Evolutionary conservation across 1,284 basidiomycete genomes (phyloP).

Genomic region (Volvariella volvacea): DNA sequence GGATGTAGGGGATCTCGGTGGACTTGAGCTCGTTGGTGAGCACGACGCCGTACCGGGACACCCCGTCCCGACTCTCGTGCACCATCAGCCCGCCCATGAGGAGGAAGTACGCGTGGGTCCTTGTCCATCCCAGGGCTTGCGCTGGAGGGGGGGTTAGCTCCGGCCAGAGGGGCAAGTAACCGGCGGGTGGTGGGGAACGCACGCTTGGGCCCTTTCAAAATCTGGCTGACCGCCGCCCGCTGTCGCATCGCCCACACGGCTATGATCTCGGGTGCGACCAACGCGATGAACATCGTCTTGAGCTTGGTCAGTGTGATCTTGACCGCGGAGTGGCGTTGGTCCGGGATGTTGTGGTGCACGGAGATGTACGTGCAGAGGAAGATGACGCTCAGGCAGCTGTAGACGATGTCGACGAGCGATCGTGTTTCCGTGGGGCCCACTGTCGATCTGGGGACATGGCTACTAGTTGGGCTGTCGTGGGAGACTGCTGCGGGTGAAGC

Average conservation of each 20-base stretch:
- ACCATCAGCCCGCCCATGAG: slow-evolving; percentile 18
- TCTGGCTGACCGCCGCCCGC: slow-evolving; percentile 11
- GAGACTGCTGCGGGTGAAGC: too few relatives aligned
- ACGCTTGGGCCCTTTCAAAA: slow-evolving; percentile 1
- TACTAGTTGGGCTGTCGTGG: too few relatives aligned
- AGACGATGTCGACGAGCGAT: slow-evolving; percentile 16
- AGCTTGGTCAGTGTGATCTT: slow-evolving; percentile 4
- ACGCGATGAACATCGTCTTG: slow-evolving; percentile 13
- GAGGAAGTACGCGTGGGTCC: slow-evolving; percentile 14
- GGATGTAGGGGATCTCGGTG: slow-evolving; percentile 19
- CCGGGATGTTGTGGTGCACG: slow-evolving; percentile 23
- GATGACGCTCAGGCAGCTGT: slow-evolving; percentile 19
- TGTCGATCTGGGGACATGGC: too few relatives aligned
- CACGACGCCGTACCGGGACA: too few relatives aligned
- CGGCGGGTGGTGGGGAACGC: background rate
- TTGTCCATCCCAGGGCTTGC: slow-evolving; percentile 12
- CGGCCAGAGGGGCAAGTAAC: too few relatives aligned
- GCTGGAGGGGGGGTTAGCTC: too few relatives aligned
- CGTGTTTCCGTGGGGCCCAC: background rate
- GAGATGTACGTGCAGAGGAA: slow-evolving; percentile 22
- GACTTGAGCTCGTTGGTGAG: slow-evolving; percentile 11
- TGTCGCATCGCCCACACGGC: slow-evolving; percentile 20
- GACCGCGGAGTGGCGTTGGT: slow-evolving; percentile 2
- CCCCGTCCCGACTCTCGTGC: too few relatives aligned
- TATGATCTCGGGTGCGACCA: slow-evolving; percentile 21